A percentile compares a stretch with the other conserved stretches of the same genome.
Evolutionary conservation across 1,284 basidiomycete species (phyloP).

Genomic region (Apiotrichum akiyoshidainum): DNA sequence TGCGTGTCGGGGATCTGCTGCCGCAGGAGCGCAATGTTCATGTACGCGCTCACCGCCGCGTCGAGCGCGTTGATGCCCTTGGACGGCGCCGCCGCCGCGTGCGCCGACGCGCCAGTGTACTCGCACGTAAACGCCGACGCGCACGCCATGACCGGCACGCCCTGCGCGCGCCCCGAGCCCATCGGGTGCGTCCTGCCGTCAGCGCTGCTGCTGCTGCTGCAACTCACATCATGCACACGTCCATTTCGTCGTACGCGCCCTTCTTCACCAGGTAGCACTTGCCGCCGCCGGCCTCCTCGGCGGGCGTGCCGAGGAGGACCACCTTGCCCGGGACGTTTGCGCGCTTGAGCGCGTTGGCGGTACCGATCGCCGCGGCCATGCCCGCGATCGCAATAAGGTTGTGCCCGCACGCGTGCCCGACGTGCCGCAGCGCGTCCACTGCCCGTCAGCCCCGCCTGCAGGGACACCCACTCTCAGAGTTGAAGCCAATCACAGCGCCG

Average conservation of each 20-base stretch:
- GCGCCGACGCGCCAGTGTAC: slow-evolving; percentile 23
- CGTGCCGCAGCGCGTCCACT: slow-evolving; percentile 21
- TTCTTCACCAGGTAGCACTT: slow-evolving; percentile 65
- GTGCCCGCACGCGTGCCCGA: slow-evolving; percentile 59
- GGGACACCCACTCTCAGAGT: slow-evolving; percentile 24
- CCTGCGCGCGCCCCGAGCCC: slow-evolving; percentile 12
- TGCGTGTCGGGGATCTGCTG: slow-evolving; percentile 42
- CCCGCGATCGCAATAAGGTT: slow-evolving; percentile 47
- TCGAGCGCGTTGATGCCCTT: slow-evolving; percentile 53
- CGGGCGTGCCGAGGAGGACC: slow-evolving; percentile 72
- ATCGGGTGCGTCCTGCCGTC: slow-evolving; percentile 11
- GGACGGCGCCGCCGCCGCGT: slow-evolving; percentile 17
- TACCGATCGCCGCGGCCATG: slow-evolving; percentile 37
- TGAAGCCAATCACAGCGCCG: slow-evolving; percentile 29
- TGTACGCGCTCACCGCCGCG: slow-evolving; percentile 52
- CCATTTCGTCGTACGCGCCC: slow-evolving; percentile 58
- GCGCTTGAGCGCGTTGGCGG: slow-evolving; percentile 19
- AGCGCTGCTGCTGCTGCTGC: background rate
- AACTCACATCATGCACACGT: slow-evolving; percentile 67
- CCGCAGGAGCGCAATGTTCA: slow-evolving; percentile 48
- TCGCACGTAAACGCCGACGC: slow-evolving; percentile 17
- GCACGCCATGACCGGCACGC: slow-evolving; percentile 10
- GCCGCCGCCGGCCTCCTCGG: slow-evolving; percentile 72
- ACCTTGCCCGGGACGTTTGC: slow-evolving; percentile 62
- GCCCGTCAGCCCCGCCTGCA: background rate